Evolutionary conservation across 192 early-diverging fungal genomes (phyloP), one percentile per base, ranked within the genome.

Genomic region (Bifiguratus adelaidae): DNA sequence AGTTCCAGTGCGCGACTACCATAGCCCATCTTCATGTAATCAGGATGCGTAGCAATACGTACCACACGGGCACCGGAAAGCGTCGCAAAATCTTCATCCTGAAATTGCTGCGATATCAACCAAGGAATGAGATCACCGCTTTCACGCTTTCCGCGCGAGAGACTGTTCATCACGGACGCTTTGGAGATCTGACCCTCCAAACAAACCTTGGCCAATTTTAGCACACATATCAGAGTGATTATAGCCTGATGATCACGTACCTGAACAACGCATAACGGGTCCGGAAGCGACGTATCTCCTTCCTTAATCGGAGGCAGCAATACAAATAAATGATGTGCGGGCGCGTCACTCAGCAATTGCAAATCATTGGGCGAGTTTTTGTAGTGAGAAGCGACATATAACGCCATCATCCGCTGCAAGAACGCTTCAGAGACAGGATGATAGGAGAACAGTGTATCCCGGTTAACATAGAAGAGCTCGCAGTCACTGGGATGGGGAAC

Each of bases 341-440:
- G 96, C 1, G 96, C 96, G 50, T 99, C 96, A 65, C 86, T 92
- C 71, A 99, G 76, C 44, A 99, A 70, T 66, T 97, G 93, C 59
- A 99, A 65, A 56, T 99, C 96, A 62, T 99, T 95, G 24, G 96
- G 96, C 29, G 85, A 87, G 70, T 99, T 99, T 66, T 99, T 99
- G 82, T 99, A 99, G 65, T 99, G 95, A 63, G 89, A 91, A 18
- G 95, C 89, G 22, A 97, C 93, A 51, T 97, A 99, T 25, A 99
- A 63, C 3, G 82, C 76, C 90, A 99, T 94, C 83, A 99, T 96
- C 36, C 84, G 84, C 66, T 96, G 95, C 70, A 99, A 64, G 63
- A 99, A 99, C 2, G 86, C 81, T 60, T 99, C 95, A 9, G 83
- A 86, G 5, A 94, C 93, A 7, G 94, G 91, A 60, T 99, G 95